Percentiles rank a stretch among this genome's conserved stretches.
These are phyloP conservation scores for Trifolium repens DNA, from an alignment of 306 rosid genomes.

Conservation along the genomic window DNA sequence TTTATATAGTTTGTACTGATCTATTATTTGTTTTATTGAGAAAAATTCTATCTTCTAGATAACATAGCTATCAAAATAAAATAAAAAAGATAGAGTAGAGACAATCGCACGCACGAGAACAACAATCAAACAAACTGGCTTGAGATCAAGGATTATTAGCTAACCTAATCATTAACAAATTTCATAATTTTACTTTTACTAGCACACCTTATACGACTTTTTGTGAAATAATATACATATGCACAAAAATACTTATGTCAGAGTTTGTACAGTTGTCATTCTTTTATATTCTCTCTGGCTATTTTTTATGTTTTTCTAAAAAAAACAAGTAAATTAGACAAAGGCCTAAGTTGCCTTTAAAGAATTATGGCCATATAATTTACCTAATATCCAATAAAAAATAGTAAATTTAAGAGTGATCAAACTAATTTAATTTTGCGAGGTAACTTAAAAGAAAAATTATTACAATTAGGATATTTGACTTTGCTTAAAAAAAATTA, in stretches of 20 bases:
- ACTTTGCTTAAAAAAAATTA: too few species aligned
- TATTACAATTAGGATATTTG: too few species aligned
- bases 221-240: not conserved
- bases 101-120: constrained; percentile 27
- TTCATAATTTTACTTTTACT: constrained; percentile 4
- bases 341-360: not conserved
- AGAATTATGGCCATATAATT: too few species aligned
- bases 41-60: not conserved
- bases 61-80: not conserved
- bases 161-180: constrained; percentile 17
- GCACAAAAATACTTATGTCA: not conserved
- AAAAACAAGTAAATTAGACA: not conserved
- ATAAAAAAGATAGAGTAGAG: not conserved
- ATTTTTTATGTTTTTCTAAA: not conserved
- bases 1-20: too few species aligned
- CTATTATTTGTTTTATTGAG: too few species aligned
- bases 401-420: too few species aligned
- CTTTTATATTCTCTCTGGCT: not conserved
- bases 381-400: not conserved
- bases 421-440: too few species aligned
- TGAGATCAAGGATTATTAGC: constrained; percentile 6
- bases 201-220: constrained; percentile 38
- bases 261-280: not conserved
- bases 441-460: too few species aligned
- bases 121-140: constrained; percentile 5